phyloP scores from a whole-genome alignment of 2,329 filamentous ascomycete genomes.

The Claviceps purpurea region DNA sequence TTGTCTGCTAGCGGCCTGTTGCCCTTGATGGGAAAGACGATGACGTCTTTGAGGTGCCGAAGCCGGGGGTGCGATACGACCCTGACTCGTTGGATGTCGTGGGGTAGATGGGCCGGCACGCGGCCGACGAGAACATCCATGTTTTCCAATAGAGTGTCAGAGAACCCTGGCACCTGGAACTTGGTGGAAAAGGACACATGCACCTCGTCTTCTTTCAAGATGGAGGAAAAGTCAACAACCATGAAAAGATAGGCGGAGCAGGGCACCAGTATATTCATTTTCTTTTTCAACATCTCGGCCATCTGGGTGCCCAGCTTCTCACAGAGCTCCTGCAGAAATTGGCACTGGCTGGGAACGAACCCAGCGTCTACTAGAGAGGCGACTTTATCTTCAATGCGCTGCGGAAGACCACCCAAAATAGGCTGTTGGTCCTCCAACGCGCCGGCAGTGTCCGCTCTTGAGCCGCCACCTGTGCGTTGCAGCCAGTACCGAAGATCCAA shows the following conservation, averaged over 20 bases:
- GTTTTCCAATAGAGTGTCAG: conserved; percentile 39
- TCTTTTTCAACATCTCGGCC: conserved; percentile 38
- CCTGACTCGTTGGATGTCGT: conserved; percentile 58
- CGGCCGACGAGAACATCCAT: conserved; percentile 54
- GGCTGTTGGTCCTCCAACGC: conserved; percentile 25
- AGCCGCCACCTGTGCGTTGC: conserved; percentile 22
- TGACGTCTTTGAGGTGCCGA: conserved; percentile 59
- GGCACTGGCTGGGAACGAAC: conserved; percentile 37
- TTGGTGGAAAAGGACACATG: conserved; percentile 54
- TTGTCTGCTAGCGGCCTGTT: conserved; percentile 50
- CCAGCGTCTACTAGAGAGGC: conserved; percentile 44
- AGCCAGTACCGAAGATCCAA: conserved; percentile 41
- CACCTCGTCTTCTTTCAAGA: conserved; percentile 51
- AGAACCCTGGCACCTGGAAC: conserved; percentile 43
- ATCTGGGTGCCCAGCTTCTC: conserved; percentile 34
- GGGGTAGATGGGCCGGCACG: conserved; percentile 54
- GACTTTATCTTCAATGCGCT: conserved; percentile 34
- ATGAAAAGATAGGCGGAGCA: conserved; percentile 52
- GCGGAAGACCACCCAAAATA: conserved; percentile 38
- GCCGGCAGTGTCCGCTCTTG: conserved; percentile 23
- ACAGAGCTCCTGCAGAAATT: conserved; percentile 35
- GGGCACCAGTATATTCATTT: conserved; percentile 46
- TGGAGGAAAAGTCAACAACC: conserved; percentile 50
- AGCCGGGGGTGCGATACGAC: conserved; percentile 46
- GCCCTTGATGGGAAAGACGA: conserved; percentile 60